These are phyloP conservation scores for Pleurotus eryngii DNA, from an alignment of 768 basidiomycete genomes.

Conservation along the genomic window DNA sequence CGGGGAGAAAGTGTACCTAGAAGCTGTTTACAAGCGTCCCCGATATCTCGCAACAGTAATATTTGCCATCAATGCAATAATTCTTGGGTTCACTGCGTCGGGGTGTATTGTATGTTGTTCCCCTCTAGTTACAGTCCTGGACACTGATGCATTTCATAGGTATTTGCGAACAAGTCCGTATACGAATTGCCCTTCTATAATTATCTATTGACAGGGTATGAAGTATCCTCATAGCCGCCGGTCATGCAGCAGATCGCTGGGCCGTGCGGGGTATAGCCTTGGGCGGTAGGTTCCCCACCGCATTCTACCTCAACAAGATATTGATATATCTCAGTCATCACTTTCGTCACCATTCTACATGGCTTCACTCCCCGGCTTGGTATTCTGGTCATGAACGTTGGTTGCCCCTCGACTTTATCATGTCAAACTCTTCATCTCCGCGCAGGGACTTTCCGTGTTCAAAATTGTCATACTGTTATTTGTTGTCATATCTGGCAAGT, in stretches of 20 bases:
- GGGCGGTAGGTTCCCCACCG: constrained; percentile 33
- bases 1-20: constrained; percentile 62
- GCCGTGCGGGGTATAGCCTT: constrained; percentile 56
- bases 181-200: not conserved
- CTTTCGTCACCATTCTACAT: constrained; percentile 48
- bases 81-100: constrained; percentile 32
- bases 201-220: not conserved
- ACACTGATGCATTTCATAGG: constrained; percentile 14
- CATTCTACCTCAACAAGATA: too few species aligned
- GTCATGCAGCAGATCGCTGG: constrained; percentile 39
- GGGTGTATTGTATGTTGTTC: constrained; percentile 42
- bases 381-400: constrained; percentile 52
- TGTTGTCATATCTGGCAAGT: constrained; percentile 42
- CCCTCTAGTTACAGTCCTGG: constrained; percentile 22
- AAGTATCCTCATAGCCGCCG: constrained; percentile 49
- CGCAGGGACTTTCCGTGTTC: constrained; percentile 47
- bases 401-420: constrained; percentile 1
- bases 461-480: constrained; percentile 52
- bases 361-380: constrained; percentile 48
- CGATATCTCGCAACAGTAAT: constrained; percentile 45
- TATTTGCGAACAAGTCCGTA: constrained; percentile 27
- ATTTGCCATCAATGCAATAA: constrained; percentile 45
- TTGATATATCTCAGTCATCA: constrained; percentile 34
- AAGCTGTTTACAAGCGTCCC: constrained; percentile 48
- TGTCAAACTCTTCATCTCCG: constrained; percentile 20